Base-by-base conservation (phyloP, 352 stramenopile species). In the Phytopythium aichiense region DNA sequence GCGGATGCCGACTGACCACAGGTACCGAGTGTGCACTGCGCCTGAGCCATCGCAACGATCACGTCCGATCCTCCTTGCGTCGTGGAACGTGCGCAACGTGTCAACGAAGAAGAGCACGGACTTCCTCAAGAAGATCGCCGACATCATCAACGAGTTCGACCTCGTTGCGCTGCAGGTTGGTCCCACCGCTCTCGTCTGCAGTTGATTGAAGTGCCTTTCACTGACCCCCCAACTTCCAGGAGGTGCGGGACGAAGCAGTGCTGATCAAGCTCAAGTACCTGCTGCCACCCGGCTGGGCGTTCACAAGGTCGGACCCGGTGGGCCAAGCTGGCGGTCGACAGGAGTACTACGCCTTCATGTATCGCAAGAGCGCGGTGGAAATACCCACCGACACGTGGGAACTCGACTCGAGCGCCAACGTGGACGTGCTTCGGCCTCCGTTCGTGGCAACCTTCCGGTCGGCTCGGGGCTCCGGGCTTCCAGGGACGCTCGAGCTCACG, bases 71-170 rank as follows among this genome's bases (percentile, higher is more conserved):
- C 61, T 91, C 38, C 58, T 89, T 8, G 83, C 76, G 0, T 88
- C 79, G 57, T 90, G 77, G 79, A 92, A 92, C 31, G 80, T 92
- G n/a, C 77, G 79, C 68, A 88, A 89, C 50, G 63, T 90, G 60
- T 90, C 81, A 4, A 73, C 69, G 28, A 64, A 58, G n/a, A 77
- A 80, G 40, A 69, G 82, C 7, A 63, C 66, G 13, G 56, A 60
- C 35, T 60, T 74, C 5, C 52, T 89, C 4, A 23, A 81, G 22
- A 72, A 74, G n/a, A 87, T 92, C 28, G 67, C 67, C 4, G 68
- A 74, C 1, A 58, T 85, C 40, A 58, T 90, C 25, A 40, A 67
- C 18, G 69, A 86, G 49, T 92, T 89, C n/a, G 81, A 92, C 54
- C 35, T 91, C 55, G 72, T 92, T 2, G 79, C 83, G 8, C 37